These are phyloP conservation scores for Phialophora chinensis DNA, from an alignment of 2,329 filamentous ascomycete genomes.

Conservation along the genomic window DNA sequence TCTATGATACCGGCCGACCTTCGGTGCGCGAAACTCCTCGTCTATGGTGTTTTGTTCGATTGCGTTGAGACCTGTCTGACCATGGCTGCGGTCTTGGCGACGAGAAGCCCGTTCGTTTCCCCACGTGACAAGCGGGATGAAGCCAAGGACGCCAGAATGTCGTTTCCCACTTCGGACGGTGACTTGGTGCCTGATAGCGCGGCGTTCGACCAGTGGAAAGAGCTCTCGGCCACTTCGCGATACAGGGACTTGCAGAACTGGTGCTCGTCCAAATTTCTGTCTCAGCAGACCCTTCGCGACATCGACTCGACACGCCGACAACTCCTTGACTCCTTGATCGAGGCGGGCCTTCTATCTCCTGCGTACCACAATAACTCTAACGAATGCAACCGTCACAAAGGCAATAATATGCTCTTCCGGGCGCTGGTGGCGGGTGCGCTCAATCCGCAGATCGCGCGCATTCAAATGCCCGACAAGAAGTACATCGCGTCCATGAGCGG, in stretches of 20 bases:
- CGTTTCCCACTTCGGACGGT: constrained; percentile 78
- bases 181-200: constrained; percentile 86
- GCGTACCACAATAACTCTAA: constrained; percentile 60
- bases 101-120: constrained; percentile 83
- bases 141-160: constrained; percentile 74
- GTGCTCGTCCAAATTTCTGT: constrained; percentile 86
- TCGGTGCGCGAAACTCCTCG: constrained; percentile 90
- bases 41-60: constrained; percentile 91
- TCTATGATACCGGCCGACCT: constrained; percentile 94
- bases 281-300: constrained; percentile 80
- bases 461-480: constrained; percentile 94
- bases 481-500: constrained; percentile 86
- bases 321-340: constrained; percentile 82
- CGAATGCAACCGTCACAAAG: constrained; percentile 32
- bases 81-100: constrained; percentile 84
- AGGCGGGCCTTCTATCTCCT: constrained; percentile 76
- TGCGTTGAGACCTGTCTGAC: constrained; percentile 88
- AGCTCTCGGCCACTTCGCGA: constrained; percentile 63
- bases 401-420: constrained; percentile 61
- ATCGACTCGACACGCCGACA: constrained; percentile 86
- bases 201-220: constrained; percentile 82
- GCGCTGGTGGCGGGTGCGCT: constrained; percentile 76
- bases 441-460: constrained; percentile 85
- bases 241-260: constrained; percentile 72
- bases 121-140: constrained; percentile 83